A percentile compares a stretch with the other conserved stretches of the same genome.
Conservation (phyloP, 257 asterid genomes). For the Solanum pinnatisectum region DNA sequence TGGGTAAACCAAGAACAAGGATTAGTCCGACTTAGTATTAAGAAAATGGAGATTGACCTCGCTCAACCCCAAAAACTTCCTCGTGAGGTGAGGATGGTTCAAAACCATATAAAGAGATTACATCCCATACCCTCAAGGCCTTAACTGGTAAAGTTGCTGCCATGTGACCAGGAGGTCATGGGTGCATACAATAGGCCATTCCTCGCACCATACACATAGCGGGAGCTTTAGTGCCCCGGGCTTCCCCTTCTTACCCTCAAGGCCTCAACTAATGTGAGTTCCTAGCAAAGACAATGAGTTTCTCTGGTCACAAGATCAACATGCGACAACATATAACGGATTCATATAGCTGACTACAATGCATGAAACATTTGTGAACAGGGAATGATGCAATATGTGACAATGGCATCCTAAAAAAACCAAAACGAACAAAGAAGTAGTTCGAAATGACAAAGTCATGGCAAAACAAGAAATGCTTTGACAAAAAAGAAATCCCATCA, state of each 20-base stretch:
- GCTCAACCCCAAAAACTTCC: not conserved
- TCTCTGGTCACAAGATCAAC: not conserved
- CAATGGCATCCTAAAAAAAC: not conserved
- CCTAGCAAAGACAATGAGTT: not conserved
- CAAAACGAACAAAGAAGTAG: not conserved
- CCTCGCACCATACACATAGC: too few relatives aligned
- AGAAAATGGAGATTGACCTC: not conserved
- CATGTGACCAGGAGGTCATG: too few relatives aligned
- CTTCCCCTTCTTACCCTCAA: not conserved
- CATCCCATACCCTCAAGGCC: not conserved
- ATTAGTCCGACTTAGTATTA: not conserved
- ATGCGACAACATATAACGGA: not conserved
- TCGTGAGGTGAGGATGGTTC: not conserved
- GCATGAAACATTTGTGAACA: not conserved
- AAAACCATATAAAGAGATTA: not conserved
- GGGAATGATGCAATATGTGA: not conserved
- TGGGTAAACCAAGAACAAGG: not conserved
- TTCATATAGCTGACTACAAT: not conserved
- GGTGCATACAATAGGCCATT: too few relatives aligned
- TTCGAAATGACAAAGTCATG: not conserved
- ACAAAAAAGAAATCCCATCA: not conserved
- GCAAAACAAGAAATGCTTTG: not conserved
- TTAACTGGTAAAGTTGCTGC: too few relatives aligned
- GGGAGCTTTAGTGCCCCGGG: too few relatives aligned
- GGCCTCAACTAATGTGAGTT: not conserved